These are phyloP conservation scores for Hyaloscypha variabilis DNA, from an alignment of 495 filamentous ascomycete species.

Conservation along the genomic window DNA sequence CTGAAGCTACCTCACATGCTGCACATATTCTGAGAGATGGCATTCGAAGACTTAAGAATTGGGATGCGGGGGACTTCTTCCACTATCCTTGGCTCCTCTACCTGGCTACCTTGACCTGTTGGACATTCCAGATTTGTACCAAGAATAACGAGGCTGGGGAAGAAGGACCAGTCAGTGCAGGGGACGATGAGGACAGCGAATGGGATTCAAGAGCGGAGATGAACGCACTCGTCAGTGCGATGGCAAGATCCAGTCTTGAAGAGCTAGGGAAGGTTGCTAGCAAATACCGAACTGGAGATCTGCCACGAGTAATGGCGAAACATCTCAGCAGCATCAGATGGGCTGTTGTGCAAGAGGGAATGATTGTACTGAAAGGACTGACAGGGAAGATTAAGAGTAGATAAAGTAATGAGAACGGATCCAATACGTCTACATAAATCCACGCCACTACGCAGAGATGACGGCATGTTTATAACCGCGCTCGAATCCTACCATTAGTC, in stretches of 20 bases:
- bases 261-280: slow-evolving; percentile 33
- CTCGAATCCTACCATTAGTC: background rate
- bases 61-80: slow-evolving; percentile 52
- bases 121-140: slow-evolving; percentile 43
- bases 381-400: slow-evolving; percentile 26
- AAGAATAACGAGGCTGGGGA: slow-evolving; percentile 14
- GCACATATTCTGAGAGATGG: slow-evolving; percentile 48
- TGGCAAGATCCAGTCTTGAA: slow-evolving; percentile 32
- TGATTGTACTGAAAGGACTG: slow-evolving; percentile 50
- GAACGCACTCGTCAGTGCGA: slow-evolving; percentile 37
- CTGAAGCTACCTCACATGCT: slow-evolving; percentile 48
- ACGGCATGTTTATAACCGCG: slow-evolving; percentile 9
- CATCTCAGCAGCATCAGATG: slow-evolving; percentile 55
- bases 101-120: slow-evolving; percentile 53
- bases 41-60: slow-evolving; percentile 49
- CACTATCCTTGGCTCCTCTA: slow-evolving; percentile 62
- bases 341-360: slow-evolving; percentile 59
- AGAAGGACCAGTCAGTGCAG: slow-evolving; percentile 16
- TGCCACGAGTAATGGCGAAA: slow-evolving; percentile 53
- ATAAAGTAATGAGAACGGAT: slow-evolving; percentile 2
- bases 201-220: slow-evolving; percentile 46
- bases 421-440: background rate
- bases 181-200: slow-evolving; percentile 38
- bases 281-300: slow-evolving; percentile 34
- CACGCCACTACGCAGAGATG: background rate